A percentile compares a stretch with the other conserved stretches of the same genome.
Conservation (phyloP, 495 filamentous ascomycete genomes). For the Filosporella fistucella region DNA sequence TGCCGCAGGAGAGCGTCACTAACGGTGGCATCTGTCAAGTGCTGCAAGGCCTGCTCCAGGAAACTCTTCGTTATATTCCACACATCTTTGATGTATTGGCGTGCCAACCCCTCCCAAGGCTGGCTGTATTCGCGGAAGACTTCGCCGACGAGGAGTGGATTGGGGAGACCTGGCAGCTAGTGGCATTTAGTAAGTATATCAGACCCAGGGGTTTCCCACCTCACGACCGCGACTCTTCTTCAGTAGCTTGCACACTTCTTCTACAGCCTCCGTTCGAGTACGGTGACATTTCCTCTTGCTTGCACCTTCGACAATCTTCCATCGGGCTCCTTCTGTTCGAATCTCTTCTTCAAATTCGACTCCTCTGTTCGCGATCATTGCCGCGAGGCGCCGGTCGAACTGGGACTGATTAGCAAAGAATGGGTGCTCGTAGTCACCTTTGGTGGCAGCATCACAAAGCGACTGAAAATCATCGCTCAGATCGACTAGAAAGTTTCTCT, state of each 20-base stretch:
- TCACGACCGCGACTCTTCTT: slow-evolving; percentile 14
- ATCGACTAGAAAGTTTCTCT: slow-evolving; percentile 47
- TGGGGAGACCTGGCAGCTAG: slow-evolving; percentile 29
- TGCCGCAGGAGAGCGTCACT: slow-evolving; percentile 23
- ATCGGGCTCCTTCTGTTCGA: slow-evolving; percentile 6
- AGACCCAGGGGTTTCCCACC: neutral
- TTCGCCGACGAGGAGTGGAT: slow-evolving; percentile 27
- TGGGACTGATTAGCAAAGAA: slow-evolving; percentile 42
- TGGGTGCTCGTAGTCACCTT: slow-evolving; percentile 48
- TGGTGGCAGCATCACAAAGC: slow-evolving; percentile 42
- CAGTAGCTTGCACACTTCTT: slow-evolving; percentile 13
- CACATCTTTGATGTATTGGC: slow-evolving; percentile 22
- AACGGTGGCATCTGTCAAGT: slow-evolving; percentile 24
- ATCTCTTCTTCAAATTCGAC: slow-evolving; percentile 42
- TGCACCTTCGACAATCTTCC: slow-evolving; percentile 5
- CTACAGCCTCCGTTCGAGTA: slow-evolving; percentile 5
- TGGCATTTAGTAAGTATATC: neutral
- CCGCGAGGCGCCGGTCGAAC: slow-evolving; percentile 5
- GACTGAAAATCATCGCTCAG: slow-evolving; percentile 45
- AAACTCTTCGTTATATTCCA: slow-evolving; percentile 24
- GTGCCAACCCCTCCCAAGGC: slow-evolving; percentile 28
- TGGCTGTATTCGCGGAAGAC: slow-evolving; percentile 28
- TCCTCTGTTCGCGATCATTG: slow-evolving; percentile 7
- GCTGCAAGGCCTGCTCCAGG: slow-evolving; percentile 23
- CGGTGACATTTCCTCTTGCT: neutral